Evolutionary conservation across 140 eudicot species (phyloP).

Genomic region (Oenanthe javanica): DNA sequence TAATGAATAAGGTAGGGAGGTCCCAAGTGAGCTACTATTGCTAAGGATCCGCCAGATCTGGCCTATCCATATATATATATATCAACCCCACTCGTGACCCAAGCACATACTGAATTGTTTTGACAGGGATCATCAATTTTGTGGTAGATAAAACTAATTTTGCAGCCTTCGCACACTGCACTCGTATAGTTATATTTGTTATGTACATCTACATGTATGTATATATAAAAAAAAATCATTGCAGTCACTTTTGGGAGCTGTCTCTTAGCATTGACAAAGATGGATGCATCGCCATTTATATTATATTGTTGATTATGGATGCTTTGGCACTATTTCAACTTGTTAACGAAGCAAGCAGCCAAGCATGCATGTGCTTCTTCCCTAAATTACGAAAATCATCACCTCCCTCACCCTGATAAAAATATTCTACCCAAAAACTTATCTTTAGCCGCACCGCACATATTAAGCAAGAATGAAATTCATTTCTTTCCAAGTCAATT

Average conservation of each 20-base stretch:
- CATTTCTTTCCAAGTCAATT: too few relatives aligned
- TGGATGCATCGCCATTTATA: background rate
- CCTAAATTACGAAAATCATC: background rate
- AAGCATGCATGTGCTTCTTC: background rate
- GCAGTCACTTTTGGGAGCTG: background rate
- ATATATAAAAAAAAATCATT: background rate
- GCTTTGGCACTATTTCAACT: background rate
- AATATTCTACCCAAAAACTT: too few relatives aligned
- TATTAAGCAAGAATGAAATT: too few relatives aligned
- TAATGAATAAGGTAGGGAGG: background rate
- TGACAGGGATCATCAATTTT: background rate
- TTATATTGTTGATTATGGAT: background rate
- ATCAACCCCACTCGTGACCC: background rate
- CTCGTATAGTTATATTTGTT: background rate
- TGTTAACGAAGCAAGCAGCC: background rate
- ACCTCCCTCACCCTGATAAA: background rate
- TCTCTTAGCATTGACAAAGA: background rate
- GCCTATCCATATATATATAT: background rate
- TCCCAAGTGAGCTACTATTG: background rate
- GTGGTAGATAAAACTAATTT: background rate
- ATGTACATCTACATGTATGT: background rate
- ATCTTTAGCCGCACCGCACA: too few relatives aligned
- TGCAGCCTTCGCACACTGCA: background rate
- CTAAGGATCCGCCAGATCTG: background rate
- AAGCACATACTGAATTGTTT: too few relatives aligned